Percentiles rank a stretch among this genome's conserved stretches.
These are phyloP conservation scores for Penicillium coprophilum DNA, from an alignment of 495 filamentous ascomycete species.

Conservation along the genomic window DNA sequence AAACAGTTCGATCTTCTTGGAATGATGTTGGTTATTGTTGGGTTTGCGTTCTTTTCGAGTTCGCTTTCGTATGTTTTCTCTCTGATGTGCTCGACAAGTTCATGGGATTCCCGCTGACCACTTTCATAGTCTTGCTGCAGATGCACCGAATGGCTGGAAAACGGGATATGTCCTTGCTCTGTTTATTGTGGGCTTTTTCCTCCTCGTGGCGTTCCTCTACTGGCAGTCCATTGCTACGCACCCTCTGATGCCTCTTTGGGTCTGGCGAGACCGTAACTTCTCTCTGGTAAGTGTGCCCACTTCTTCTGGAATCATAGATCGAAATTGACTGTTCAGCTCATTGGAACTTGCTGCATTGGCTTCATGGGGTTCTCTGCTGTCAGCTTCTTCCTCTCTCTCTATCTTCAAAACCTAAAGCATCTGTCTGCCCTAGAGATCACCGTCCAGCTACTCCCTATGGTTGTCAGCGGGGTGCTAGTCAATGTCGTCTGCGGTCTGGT, in stretches of 20 bases:
- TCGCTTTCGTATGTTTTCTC: constrained; percentile 53
- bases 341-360: constrained; percentile 35
- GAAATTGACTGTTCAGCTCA: constrained; percentile 24
- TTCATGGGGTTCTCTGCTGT: constrained; percentile 39
- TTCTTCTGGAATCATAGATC: not conserved
- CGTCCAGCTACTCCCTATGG: constrained; percentile 55
- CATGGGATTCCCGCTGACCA: constrained; percentile 11
- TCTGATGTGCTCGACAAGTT: not conserved
- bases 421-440: constrained; percentile 47
- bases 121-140: constrained; percentile 42
- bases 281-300: constrained; percentile 27
- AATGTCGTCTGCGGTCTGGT: constrained; percentile 57
- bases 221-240: constrained; percentile 55
- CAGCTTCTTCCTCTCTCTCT: constrained; percentile 41
- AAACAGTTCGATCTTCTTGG: constrained; percentile 66
- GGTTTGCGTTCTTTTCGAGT: constrained; percentile 64
- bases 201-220: constrained; percentile 58
- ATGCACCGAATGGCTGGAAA: constrained; percentile 61
- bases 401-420: constrained; percentile 45
- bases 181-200: constrained; percentile 58
- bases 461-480: constrained; percentile 50
- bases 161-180: constrained; percentile 64
- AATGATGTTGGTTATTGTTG: constrained; percentile 59
- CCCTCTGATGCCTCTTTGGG: constrained; percentile 39
- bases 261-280: constrained; percentile 44